Conservation (phyloP, 2,329 filamentous ascomycete species). For the Colletotrichum australisinense region DNA sequence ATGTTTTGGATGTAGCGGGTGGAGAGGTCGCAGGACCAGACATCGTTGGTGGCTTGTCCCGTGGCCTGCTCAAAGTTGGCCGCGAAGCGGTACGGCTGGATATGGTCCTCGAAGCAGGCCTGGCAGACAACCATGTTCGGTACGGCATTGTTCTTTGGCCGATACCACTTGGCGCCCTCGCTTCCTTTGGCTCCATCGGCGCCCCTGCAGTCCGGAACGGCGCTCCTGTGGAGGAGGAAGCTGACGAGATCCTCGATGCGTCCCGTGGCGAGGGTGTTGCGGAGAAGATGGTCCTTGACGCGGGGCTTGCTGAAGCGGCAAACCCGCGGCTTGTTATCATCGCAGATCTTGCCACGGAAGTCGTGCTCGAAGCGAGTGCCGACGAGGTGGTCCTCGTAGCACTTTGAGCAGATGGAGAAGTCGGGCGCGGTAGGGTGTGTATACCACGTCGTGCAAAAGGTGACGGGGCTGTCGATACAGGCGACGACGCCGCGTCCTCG, state of each 20-base stretch:
- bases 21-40: conserved; percentile 51
- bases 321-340: conserved; percentile 42
- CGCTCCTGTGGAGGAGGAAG: conserved; percentile 43
- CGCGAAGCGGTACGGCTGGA: conserved; percentile 44
- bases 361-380: conserved; percentile 41
- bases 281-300: conserved; percentile 46
- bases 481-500: conserved; percentile 34
- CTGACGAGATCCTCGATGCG: conserved; percentile 41
- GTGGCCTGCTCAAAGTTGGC: conserved; percentile 41
- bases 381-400: conserved; percentile 51
- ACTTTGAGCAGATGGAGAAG: conserved; percentile 50
- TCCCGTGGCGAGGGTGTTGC: conserved; percentile 41
- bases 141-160: conserved; percentile 42
- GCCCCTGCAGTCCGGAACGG: conserved; percentile 46
- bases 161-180: conserved; percentile 47
- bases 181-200: conserved; percentile 32
- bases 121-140: conserved; percentile 50
- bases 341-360: conserved; percentile 40
- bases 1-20: conserved; percentile 44
- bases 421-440: conserved; percentile 45
- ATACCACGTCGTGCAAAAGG: conserved; percentile 51
- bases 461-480: conserved; percentile 44
- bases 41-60: conserved; percentile 40
- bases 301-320: conserved; percentile 49
- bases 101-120: conserved; percentile 49